phyloP scores from a whole-genome alignment of 2,329 filamentous ascomycete genomes.

The Truncatella angustata region DNA sequence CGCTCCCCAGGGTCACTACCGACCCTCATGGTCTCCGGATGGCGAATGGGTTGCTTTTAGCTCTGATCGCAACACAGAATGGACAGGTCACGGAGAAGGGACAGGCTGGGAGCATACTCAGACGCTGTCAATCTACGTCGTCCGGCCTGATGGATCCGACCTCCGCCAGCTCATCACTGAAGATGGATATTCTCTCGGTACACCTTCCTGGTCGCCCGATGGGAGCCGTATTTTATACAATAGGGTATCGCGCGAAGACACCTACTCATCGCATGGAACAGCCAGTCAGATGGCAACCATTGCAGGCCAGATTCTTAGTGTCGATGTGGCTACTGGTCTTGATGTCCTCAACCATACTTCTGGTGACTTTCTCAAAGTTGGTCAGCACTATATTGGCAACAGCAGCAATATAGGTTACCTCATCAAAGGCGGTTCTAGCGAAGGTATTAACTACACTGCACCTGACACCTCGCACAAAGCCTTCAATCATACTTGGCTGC shows the following conservation, averaged over 20 bases:
- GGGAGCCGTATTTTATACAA: constrained; percentile 36
- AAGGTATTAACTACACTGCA: constrained; percentile 28
- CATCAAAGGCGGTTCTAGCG: constrained; percentile 22
- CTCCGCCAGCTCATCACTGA: constrained; percentile 34
- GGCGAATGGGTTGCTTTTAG: constrained; percentile 39
- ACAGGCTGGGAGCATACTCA: constrained; percentile 41
- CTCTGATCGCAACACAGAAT: constrained; percentile 39
- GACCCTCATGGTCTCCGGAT: constrained; percentile 38
- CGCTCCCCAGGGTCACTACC: constrained; percentile 34
- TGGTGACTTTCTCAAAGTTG: constrained; percentile 29
- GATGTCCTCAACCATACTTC: constrained; percentile 28
- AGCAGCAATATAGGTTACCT: constrained; percentile 22
- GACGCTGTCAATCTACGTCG: constrained; percentile 36
- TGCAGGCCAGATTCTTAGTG: constrained; percentile 29
- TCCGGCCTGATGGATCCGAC: constrained; percentile 33
- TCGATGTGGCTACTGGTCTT: constrained; percentile 37
- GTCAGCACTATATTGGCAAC: constrained; percentile 19
- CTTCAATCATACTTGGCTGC: constrained; percentile 11
- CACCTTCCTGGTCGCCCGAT: constrained; percentile 36
- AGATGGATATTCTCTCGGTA: constrained; percentile 32
- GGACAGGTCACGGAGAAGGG: constrained; percentile 38
- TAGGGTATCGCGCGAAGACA: constrained; percentile 35
- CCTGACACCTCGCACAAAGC: constrained; percentile 14
- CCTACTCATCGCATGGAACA: constrained; percentile 34
- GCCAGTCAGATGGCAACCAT: constrained; percentile 20